phyloP scores from a whole-genome alignment of 257 asterid genomes.

The Coffea eugenioides region DNA sequence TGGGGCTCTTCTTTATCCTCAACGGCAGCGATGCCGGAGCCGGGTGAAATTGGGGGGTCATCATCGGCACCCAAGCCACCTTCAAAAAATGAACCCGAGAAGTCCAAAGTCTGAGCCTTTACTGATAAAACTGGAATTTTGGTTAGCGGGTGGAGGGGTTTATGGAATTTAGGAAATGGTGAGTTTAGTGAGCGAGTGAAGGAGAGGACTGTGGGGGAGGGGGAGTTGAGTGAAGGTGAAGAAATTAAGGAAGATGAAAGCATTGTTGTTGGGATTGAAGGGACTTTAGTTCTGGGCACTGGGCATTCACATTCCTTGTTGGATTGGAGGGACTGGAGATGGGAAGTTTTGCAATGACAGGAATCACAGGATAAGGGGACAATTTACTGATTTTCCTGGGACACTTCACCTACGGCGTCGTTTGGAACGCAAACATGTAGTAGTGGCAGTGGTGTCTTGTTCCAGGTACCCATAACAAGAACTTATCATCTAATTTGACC shows the following conservation, averaged over 20 bases:
- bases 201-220: constrained; percentile 12
- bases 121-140: constrained; percentile 10
- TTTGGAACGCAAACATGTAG: no score
- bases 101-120: constrained; percentile 40
- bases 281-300: not conserved
- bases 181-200: constrained; percentile 1
- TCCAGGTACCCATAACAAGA: no score
- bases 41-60: constrained; percentile 48
- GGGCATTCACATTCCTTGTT: not conserved
- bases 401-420: no score
- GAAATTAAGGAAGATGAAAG: constrained; percentile 16
- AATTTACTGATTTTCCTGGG: no score
- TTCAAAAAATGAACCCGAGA: constrained; percentile 58
- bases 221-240: constrained; percentile 7
- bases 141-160: not conserved
- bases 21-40: constrained; percentile 52
- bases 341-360: not conserved
- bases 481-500: no score
- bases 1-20: constrained; percentile 86
- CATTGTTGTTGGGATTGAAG: not conserved
- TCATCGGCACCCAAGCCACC: constrained; percentile 56
- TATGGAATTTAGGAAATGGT: constrained; percentile 17
- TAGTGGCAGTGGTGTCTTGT: no score
- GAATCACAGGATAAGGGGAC: constrained; percentile 5
- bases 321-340: not conserved